Evolutionary conservation across 2,329 filamentous ascomycete genomes (phyloP), one percentile per base, ranked within the genome.

Genomic region (Alternaria sp.): DNA sequence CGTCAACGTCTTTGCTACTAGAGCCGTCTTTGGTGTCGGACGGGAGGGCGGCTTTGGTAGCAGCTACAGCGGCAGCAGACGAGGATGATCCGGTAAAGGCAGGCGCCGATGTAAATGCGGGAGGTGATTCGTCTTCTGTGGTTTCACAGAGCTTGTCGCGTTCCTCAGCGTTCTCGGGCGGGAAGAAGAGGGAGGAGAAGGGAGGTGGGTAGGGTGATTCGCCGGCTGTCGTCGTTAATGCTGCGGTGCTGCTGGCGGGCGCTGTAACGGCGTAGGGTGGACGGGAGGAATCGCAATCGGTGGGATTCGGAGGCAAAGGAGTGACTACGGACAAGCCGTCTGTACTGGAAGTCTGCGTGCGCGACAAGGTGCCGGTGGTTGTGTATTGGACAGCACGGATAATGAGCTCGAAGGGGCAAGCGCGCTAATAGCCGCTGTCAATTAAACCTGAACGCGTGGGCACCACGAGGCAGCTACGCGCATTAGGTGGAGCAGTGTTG

Each of bases 41-140:
- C n/a, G 91, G 90, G 72, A 96, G 88, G 51, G 89, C 91, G 71
- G 90, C 88, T 80, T 97, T 96, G 73, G 92, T 94, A 75, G 96
- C 92, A 66, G 87, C 86, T 70, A 85, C 72, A 36, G 73, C 72
- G 53, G 72, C 61, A 52, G 74, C 75, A 24, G 79, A 79, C 33
- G 82, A 81, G 55, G 83, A 82, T 40, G 82, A 80, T 58, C 81
- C 78, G 67, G 78, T 75, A 68, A 83, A 82, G 63, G 81, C 81
- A 50, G 84, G 81, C 58, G 82, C 80, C 48, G 84, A 79, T 64
- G 82, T 81, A 68, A 84, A 82, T 26, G 82, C 80, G 59, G 83
- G 81, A 60, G 83, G 77, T 26, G 76, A 73, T 13, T 79, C 75
- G 67, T 67, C 65, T 48, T 71, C 63, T 46, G 68, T 64, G 56